Evolutionary conservation across 176 grass and related monocot species (phyloP), one percentile per base, ranked within the genome.

Genomic region (Carex cristatella): DNA sequence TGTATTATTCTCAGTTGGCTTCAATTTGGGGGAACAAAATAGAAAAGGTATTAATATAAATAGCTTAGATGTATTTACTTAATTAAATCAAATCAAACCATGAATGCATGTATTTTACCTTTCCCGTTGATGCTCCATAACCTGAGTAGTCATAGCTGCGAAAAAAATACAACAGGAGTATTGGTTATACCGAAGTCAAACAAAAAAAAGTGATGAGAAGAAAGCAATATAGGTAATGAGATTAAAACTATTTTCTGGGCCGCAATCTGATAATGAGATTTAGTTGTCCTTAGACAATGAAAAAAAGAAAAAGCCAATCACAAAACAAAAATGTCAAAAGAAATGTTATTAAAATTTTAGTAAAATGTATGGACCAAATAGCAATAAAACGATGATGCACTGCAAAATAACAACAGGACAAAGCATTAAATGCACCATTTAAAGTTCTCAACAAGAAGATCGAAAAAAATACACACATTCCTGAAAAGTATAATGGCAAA

Each of bases 91-190:
- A 84, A 87, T 85, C 37, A 55, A 62, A 67, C 65, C 15, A 30
- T 49, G 62, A 65, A 81, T 81, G 4, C 16, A 63, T 27, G 6
- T 57, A 13, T 40, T 89, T 86, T 92, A 98, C 95, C 92, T 98
- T 94, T 81, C 95, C 95, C 81, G 92, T 98, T 66, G 95, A 98
- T 16, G 95, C 95, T 71, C 95, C 92, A 85, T 98, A 98, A 64
- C 95, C 95, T n/a, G 95, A 98, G 86, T 98, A 98, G 73, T 94
- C 95, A 75, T 98, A 98, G 85, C 95, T 98, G 89, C 87, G 87
- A 82, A 90, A 9, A 1, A 86, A 81, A 88, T 81, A 88, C 85
- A 49, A 82, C 58, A 48, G 14, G 11, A 60, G 19, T 38, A 19
- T 13, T 53, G 37, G 14, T 65, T 48, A 48, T 67, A 46, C 12